Percentiles rank a stretch among this genome's conserved stretches.
Conservation (phyloP, 306 rosid genomes). For the Sechiopsis laciniata region DNA sequence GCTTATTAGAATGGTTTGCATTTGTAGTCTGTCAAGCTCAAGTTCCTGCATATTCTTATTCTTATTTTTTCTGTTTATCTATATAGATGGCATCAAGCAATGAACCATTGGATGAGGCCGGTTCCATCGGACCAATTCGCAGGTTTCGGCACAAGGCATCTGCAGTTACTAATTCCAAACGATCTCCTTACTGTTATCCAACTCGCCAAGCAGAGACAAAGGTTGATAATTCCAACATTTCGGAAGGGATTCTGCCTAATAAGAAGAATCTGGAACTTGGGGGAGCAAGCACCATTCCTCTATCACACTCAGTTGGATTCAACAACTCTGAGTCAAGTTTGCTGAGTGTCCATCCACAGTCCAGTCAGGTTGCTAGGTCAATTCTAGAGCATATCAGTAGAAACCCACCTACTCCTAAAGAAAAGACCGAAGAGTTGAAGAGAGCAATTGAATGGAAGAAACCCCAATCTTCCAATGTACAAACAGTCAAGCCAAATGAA, state of each 20-base stretch:
- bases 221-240: slow-evolving; percentile 31
- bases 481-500: slow-evolving; percentile 36
- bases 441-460: slow-evolving; percentile 57
- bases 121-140: slow-evolving; percentile 75
- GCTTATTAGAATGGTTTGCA: not conserved
- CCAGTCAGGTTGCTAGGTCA: slow-evolving; percentile 69
- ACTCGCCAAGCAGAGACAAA: slow-evolving; percentile 25
- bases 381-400: slow-evolving; percentile 79
- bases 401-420: slow-evolving; percentile 64
- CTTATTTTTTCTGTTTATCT: not conserved
- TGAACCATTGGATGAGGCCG: slow-evolving; percentile 46
- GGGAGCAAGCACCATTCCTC: slow-evolving; percentile 30
- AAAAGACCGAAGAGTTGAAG: slow-evolving; percentile 68
- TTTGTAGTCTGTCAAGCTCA: not conserved
- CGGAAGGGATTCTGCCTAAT: slow-evolving; percentile 37
- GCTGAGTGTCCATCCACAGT: slow-evolving; percentile 51
- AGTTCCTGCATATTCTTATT: not conserved
- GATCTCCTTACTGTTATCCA: slow-evolving; percentile 35
- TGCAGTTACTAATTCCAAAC: slow-evolving; percentile 40
- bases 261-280: slow-evolving; percentile 38
- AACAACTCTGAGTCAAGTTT: slow-evolving; percentile 32
- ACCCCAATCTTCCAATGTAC: slow-evolving; percentile 37
- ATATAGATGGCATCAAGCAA: slow-evolving; percentile 42
- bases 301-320: slow-evolving; percentile 26
- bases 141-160: slow-evolving; percentile 41